These are phyloP conservation scores for Colletotrichum orchidophilum DNA, from an alignment of 2,329 filamentous ascomycete genomes.

Conservation along the genomic window DNA sequence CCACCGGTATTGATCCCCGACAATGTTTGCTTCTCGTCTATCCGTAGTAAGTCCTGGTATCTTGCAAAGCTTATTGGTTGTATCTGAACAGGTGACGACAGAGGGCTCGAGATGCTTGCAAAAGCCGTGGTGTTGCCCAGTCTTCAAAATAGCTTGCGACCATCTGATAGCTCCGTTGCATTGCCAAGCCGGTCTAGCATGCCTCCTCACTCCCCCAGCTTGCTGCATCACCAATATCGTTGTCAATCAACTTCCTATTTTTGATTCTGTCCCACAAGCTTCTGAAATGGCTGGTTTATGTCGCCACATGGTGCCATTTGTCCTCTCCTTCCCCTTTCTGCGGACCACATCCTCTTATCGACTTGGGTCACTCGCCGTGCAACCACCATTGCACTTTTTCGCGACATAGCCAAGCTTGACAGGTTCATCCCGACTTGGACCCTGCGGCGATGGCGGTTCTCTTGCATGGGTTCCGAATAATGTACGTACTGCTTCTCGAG, in stretches of 20 bases:
- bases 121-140: neutral
- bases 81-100: neutral
- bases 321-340: slow-evolving; percentile 31
- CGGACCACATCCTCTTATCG: slow-evolving; percentile 17
- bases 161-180: slow-evolving; percentile 28
- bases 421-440: neutral
- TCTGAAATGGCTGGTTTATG: neutral
- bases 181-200: slow-evolving; percentile 28
- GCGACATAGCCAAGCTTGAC: neutral
- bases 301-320: slow-evolving; percentile 29
- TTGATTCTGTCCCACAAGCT: neutral
- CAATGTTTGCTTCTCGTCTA: neutral
- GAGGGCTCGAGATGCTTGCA: neutral
- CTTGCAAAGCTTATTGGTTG: neutral
- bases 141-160: neutral
- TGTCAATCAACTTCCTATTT: slow-evolving; percentile 29
- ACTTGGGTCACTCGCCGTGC: neutral
- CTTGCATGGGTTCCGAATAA: neutral
- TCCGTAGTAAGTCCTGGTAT: neutral
- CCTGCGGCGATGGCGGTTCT: neutral
- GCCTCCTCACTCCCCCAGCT: neutral
- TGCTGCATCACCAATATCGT: neutral
- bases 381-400: neutral
- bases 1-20: neutral
- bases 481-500: slow-evolving; percentile 7